Evolutionary conservation across 148 eudicot genomes (phyloP).

Genomic region (Euryodendron excelsum): DNA sequence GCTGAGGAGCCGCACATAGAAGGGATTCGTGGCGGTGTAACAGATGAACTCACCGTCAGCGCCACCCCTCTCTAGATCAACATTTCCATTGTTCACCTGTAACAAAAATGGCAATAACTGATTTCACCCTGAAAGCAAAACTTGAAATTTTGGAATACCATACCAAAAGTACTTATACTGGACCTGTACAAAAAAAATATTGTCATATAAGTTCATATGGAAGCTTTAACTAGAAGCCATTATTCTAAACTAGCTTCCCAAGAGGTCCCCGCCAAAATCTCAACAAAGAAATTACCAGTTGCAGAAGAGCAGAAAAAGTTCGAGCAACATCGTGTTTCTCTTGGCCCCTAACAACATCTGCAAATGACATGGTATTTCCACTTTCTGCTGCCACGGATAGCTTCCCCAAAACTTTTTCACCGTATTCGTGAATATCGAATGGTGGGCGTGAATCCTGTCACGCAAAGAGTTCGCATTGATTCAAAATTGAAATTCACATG

Average conservation of each 20-base stretch:
- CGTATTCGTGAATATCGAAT: constrained; percentile 83
- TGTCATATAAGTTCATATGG: not conserved
- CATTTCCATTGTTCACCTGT: constrained; percentile 78
- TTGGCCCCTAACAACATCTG: constrained; percentile 70
- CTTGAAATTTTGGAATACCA: not conserved
- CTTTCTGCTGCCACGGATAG: constrained; percentile 39
- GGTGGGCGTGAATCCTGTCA: constrained; percentile 81
- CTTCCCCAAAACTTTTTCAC: constrained; percentile 62
- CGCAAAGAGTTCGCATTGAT: constrained; percentile 1
- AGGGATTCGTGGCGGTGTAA: constrained; percentile 64
- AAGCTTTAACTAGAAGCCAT: not conserved
- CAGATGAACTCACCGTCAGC: constrained; percentile 38
- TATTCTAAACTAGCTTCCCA: not conserved
- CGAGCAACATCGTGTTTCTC: constrained; percentile 87
- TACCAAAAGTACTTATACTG: too few relatives aligned
- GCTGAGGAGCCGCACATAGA: constrained; percentile 54
- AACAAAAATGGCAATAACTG: constrained; percentile 2
- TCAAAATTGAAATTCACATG: constrained; percentile 5
- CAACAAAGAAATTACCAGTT: constrained; percentile 49
- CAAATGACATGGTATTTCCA: constrained; percentile 45
- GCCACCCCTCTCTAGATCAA: constrained; percentile 51
- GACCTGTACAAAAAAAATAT: not conserved
- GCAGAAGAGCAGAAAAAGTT: constrained; percentile 83
- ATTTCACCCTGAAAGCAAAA: not conserved
- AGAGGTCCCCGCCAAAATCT: not conserved